phyloP scores from a whole-genome alignment of 164 flowering plant species.

The Dillenia turbinata region DNA sequence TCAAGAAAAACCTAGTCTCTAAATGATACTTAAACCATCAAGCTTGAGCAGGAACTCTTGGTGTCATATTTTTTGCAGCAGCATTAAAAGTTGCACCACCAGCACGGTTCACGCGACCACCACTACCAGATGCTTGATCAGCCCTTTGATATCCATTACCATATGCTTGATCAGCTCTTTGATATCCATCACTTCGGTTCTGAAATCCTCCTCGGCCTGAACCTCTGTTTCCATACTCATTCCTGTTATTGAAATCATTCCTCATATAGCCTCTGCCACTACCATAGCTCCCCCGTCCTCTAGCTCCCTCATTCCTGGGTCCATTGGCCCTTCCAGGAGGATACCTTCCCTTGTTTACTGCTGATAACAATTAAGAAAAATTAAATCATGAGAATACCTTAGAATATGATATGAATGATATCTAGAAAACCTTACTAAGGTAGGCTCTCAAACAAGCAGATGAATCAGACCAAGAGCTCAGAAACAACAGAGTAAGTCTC shows the following conservation, averaged over 20 bases:
- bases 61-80: slow-evolving; percentile 29
- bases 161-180: slow-evolving; percentile 12
- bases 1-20: too few relatives aligned
- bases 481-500: too few relatives aligned
- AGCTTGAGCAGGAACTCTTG: slow-evolving; percentile 39
- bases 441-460: too few relatives aligned
- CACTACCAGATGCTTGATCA: slow-evolving; percentile 22
- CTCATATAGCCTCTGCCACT: slow-evolving; percentile 36
- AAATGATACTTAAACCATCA: slow-evolving; percentile 10
- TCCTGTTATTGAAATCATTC: slow-evolving; percentile 33
- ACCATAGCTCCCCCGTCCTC: slow-evolving; percentile 55
- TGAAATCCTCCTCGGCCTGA: slow-evolving; percentile 31
- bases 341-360: slow-evolving; percentile 45
- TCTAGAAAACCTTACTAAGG: too few relatives aligned
- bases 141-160: slow-evolving; percentile 4
- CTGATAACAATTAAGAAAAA: neutral
- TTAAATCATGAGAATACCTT: too few relatives aligned
- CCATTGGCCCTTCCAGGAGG: slow-evolving; percentile 37
- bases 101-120: slow-evolving; percentile 38
- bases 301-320: slow-evolving; percentile 47
- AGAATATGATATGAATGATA: too few relatives aligned
- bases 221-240: slow-evolving; percentile 34
- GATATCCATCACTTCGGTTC: slow-evolving; percentile 43
- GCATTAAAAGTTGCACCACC: slow-evolving; percentile 21
- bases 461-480: too few relatives aligned